These are phyloP conservation scores for Fraxinus sp. DNA, from an alignment of 305 asterid species.

Conservation along the genomic window DNA sequence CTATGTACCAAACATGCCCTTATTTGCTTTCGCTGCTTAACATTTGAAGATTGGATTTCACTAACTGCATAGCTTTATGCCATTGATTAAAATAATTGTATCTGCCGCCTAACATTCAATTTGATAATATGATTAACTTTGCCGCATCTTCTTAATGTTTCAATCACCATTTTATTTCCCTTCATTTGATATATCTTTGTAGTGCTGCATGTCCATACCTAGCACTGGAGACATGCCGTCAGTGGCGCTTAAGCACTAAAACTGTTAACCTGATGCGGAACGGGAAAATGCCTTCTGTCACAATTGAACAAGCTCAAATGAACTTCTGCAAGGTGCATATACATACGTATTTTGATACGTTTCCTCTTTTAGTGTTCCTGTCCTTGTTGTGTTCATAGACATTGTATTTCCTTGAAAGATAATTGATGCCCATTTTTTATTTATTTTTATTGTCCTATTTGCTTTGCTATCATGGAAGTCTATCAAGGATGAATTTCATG, in stretches of 20 bases:
- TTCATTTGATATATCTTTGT: slow-evolving; percentile 18
- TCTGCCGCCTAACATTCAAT: neutral
- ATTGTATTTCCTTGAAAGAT: neutral
- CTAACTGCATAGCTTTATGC: neutral
- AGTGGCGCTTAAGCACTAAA: slow-evolving; percentile 95
- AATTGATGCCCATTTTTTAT: neutral
- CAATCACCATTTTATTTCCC: neutral
- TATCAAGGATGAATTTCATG: neutral
- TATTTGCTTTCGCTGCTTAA: neutral
- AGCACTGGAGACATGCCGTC: slow-evolving; percentile 96
- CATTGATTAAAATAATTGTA: neutral
- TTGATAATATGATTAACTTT: neutral
- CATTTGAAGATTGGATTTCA: neutral
- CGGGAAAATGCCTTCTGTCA: slow-evolving; percentile 95
- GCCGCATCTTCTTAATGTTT: neutral
- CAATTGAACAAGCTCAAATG: slow-evolving; percentile 95
- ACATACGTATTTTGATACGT: neutral
- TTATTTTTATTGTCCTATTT: neutral
- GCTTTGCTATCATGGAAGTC: neutral
- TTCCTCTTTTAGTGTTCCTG: neutral
- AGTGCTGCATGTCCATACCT: slow-evolving; percentile 97
- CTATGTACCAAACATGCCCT: too few species aligned
- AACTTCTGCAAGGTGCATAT: slow-evolving; percentile 80
- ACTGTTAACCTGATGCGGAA: slow-evolving; percentile 96
- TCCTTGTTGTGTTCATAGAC: neutral